Evolutionary conservation across 1,284 basidiomycete species (phyloP), one percentile per base, ranked within the genome.

Genomic region (Ceratobasidium sp.): DNA sequence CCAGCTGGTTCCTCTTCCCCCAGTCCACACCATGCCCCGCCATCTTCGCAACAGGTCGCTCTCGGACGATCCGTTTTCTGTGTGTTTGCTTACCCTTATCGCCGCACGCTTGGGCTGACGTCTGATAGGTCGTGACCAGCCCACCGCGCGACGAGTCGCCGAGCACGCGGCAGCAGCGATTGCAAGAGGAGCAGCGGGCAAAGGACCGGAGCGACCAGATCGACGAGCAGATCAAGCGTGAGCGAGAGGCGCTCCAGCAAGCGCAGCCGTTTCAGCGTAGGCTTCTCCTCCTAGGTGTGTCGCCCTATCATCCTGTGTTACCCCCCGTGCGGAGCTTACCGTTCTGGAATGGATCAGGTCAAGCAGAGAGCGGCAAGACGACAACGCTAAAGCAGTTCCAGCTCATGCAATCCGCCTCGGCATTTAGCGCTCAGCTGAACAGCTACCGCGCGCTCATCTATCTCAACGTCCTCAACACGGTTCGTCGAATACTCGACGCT

Each of bases 371-470:
- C 13, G 75, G 75, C 71, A 76, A 76, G 31, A 74, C 76, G 7
- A 77, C 76, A 34, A 75, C 74, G 31, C 71, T 77, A 16, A 77
- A 77, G 59, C 76, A 77, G 54, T 75, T 77, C 51, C 76, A 75
- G 27, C 76, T 77, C n/a, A 49, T 75, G 34, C 75, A 74, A 59
- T 75, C 74, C 27, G 49, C 54, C 7, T 63, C 71, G n/a, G 71
- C 75, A 22, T 74, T 77, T 54, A 56, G 56, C 29, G 63, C 61
- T 2, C 69, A 77, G 46, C 62, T 71, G 11, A 53, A 73, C 37
- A 64, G 46, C 29, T 77, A 75, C 64, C 69, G 76, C 27, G 59
- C 69, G 29, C 61, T 77, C 58, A 74, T 77, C 71, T 77, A 75
- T 46, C 71, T 77, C 39, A 77, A 77, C 61, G 63, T 77, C n/a